Conservation (phyloP, 352 stramenopile genomes). For the Pythium periplocum region DNA sequence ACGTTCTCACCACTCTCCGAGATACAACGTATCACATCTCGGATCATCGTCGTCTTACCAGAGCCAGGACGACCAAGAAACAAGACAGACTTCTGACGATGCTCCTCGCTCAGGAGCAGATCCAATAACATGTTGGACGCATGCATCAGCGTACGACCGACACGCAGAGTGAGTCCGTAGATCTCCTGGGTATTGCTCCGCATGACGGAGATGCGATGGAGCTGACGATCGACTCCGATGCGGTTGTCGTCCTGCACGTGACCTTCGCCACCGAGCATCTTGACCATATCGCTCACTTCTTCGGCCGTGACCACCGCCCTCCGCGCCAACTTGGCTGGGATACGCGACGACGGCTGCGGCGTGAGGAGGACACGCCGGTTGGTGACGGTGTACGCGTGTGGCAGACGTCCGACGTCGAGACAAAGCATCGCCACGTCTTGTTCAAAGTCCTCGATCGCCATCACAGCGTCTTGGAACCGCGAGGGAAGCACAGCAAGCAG, state of each 20-base stretch:
- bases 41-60: constrained; percentile 85
- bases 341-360: no score
- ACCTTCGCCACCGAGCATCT: constrained; percentile 29
- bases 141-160: constrained; percentile 60
- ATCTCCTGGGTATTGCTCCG: constrained; percentile 45
- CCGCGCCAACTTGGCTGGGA: not conserved
- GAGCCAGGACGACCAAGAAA: constrained; percentile 54
- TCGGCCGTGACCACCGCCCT: constrained; percentile 25
- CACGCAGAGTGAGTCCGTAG: constrained; percentile 64
- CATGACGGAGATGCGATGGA: constrained; percentile 83
- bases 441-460: constrained; percentile 15
- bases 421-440: constrained; percentile 30
- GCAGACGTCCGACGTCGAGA: constrained; percentile 28
- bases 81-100: constrained; percentile 54
- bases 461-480: constrained; percentile 21
- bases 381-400: constrained; percentile 24
- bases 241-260: constrained; percentile 78
- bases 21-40: constrained; percentile 68
- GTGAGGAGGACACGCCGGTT: constrained; percentile 15
- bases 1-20: constrained; percentile 61
- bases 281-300: constrained; percentile 50
- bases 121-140: constrained; percentile 61
- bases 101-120: constrained; percentile 38
- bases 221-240: constrained; percentile 53
- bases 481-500: constrained; percentile 27